These are phyloP conservation scores for Murraya paniculata DNA, from an alignment of 345 rosid species.

Conservation along the genomic window DNA sequence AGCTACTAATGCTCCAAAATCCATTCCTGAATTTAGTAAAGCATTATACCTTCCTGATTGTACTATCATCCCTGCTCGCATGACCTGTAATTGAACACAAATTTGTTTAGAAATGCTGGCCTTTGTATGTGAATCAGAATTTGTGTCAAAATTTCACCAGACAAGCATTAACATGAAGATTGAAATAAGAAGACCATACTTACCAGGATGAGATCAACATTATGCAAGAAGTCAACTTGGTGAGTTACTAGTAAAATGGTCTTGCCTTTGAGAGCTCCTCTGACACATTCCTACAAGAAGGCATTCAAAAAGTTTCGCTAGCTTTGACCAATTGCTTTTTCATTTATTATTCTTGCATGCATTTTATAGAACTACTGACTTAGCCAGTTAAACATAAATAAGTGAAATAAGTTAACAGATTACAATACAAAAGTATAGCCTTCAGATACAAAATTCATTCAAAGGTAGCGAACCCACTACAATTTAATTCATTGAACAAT, in stretches of 20 bases:
- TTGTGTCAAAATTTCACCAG: not conserved
- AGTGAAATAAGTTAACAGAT: not conserved
- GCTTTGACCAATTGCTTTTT: conserved; percentile 2
- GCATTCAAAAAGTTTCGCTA: conserved; percentile 10
- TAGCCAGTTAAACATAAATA: not conserved
- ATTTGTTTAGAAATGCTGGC: not conserved
- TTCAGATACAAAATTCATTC: not conserved
- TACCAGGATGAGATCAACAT: conserved; percentile 78
- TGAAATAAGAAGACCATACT: conserved; percentile 10
- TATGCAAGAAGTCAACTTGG: conserved; percentile 94
- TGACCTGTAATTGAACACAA: conserved; percentile 48
- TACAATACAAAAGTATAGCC: not conserved
- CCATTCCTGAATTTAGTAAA: conserved; percentile 54
- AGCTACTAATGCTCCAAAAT: conserved; percentile 75
- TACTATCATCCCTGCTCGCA: conserved; percentile 85
- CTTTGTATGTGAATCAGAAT: not conserved
- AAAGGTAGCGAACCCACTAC: not conserved
- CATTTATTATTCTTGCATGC: not conserved
- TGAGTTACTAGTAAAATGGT: conserved; percentile 89
- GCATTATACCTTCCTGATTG: conserved; percentile 79
- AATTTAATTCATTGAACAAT: not conserved
- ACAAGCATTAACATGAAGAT: not conserved
- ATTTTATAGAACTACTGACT: not conserved
- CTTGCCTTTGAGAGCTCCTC: conserved; percentile 82
- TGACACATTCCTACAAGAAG: conserved; percentile 68